Evolutionary conservation across 2,329 filamentous ascomycete genomes (phyloP), one percentile per base, ranked within the genome.

Genomic region (Aspergillus sp.): DNA sequence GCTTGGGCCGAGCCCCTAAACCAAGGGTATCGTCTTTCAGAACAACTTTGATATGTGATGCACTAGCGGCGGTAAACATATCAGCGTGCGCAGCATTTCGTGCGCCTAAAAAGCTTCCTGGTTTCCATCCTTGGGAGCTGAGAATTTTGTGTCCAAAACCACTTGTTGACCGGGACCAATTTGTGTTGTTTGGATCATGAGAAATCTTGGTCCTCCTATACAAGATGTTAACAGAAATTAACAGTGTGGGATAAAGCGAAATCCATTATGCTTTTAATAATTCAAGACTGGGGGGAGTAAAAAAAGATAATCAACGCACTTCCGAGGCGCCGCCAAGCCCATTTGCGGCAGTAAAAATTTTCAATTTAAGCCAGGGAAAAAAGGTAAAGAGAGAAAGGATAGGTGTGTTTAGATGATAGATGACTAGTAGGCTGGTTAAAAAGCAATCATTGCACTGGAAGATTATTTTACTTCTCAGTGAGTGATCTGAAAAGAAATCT

Each of bases 161-260:
- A 44, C 78, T 79, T 52, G 85, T 88, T 63, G 90, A 85, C 59
- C 85, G 83, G 44, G 85, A 83, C 93, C 93, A 98, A 76, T 81
- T 82, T 38, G 88, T 95, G 68, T 97, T 98, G 71, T 97, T 96
- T 6, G 93, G 93, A 69, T 98, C 93, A 64, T 86, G 78, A 53
- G 85, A 86, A 61, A 97, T 83, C 71, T 91, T 95, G 38, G 76
- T 76, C 56, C 71, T 74, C 57, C 78, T 81, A 55, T 53, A 47
- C 36, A 44, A 19, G 19, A 19, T 19, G 19, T 19, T 19, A 19
- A 19, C 19, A 19, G 19, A 19, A 19, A 19, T 19, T 19, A 19
- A 19, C 19, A 19, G 19, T 19, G 19, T 19, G 5, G n/a, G 40
- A 45, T 34, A 51, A 32, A 32, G 8, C 3, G 8, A 8, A 9